Conservation (phyloP, 208 protist genomes). For the Leishmania tropica region DNA sequence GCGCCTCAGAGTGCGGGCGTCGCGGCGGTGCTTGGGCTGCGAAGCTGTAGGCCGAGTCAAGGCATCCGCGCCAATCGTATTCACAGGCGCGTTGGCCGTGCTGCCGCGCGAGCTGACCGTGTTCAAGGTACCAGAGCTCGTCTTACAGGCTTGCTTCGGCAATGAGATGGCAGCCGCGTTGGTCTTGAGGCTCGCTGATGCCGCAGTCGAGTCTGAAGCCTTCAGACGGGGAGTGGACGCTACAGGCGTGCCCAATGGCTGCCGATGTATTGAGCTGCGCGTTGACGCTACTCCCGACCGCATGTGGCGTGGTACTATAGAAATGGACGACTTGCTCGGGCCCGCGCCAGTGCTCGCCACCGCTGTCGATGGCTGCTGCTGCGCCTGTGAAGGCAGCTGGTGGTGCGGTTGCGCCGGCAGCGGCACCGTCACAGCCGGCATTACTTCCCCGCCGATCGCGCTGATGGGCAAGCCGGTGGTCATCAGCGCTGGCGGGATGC, state of each 20-base stretch:
- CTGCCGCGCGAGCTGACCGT: background rate
- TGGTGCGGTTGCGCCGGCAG: background rate
- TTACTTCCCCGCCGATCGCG: background rate
- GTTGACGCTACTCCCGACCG: conserved; percentile 6
- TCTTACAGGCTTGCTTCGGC: background rate
- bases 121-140: background rate
- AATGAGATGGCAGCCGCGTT: background rate
- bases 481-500: background rate
- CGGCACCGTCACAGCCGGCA: background rate
- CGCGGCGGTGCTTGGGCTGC: conserved; percentile 20
- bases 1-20: conserved; percentile 27
- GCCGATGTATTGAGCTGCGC: conserved; percentile 8
- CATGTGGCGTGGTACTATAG: conserved; percentile 15
- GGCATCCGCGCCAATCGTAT: background rate
- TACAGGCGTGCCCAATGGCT: background rate
- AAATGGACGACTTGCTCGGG: conserved; percentile 7
- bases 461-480: background rate
- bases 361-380: background rate
- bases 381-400: background rate
- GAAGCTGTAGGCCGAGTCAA: background rate
- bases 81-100: background rate
- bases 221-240: background rate
- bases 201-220: background rate
- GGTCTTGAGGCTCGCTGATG: background rate
- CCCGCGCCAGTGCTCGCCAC: background rate